Evolutionary conservation across 306 rosid species (phyloP), one percentile per base, ranked within the genome.

Genomic region (Betula pendula): DNA sequence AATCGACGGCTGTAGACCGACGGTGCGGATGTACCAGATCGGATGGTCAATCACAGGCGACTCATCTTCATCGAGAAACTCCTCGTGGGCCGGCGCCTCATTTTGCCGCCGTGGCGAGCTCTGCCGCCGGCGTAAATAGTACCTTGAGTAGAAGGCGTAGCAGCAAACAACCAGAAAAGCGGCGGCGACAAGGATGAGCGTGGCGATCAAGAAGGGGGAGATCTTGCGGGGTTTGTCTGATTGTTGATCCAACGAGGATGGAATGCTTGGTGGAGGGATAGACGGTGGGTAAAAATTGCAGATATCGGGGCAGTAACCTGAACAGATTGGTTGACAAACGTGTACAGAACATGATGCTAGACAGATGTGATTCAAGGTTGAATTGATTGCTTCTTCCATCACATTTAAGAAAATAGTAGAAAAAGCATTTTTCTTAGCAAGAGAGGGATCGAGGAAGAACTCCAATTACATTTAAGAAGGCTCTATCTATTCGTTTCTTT

Each of bases 1-100:
- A 7, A 88, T 63, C 0, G 98, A 85, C 29, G 83, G 82, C 13
- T 82, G 88, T 4, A 93, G 92, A 43, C 98, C 98, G 20, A 73
- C 48, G n/a, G 98, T 93, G 19, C 91, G 89, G 69, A 93, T 93
- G 62, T 91, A 86, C 98, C 98, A 93, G 11, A 93, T 85, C 63
- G 90, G 97, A 29, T 93, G 93, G 29, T 91, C 97, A 82, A 91
- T 44, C 29, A 83, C 15, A 51, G 87, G 87, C 0, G 89, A 88
- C 3, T 83, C 80, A 5, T 86, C 94, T 72, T 91, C 89, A 75
- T 93, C 97, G 5, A 80, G 35, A 76, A 83, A 83, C n/a, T 81
- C 88, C 3, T 72, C 84, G 20, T n/a, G 86, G 4, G 16, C n/a
- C n/a, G n/a, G 47, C n/a, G 42, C 60, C 35, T 68, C 70, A 17